A percentile compares a stretch with the other conserved stretches of the same genome.
Evolutionary conservation across 2,329 filamentous ascomycete species (phyloP).

Genomic region (Spiromastix sp.): DNA sequence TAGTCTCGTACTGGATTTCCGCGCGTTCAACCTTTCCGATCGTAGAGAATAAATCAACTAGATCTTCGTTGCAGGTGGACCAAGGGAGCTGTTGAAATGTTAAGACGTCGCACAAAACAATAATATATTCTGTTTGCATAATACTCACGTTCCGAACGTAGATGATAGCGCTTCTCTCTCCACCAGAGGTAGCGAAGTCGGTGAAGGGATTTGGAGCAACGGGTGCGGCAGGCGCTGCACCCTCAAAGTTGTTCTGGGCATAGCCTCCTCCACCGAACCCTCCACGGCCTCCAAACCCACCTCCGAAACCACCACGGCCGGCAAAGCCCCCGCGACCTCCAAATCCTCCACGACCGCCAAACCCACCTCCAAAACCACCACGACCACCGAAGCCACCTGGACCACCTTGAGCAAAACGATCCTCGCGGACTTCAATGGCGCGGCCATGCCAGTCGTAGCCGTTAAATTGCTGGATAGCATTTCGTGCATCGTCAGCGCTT

Average conservation of each 20-base stretch:
- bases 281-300: constrained; percentile 33
- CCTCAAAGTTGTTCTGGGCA: constrained; percentile 33
- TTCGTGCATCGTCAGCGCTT: constrained; percentile 84
- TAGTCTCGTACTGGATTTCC: constrained; percentile 98
- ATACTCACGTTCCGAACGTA: constrained; percentile 90
- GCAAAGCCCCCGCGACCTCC: constrained; percentile 32
- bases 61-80: constrained; percentile 97
- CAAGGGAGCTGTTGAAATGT: constrained; percentile 64
- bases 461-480: constrained; percentile 94
- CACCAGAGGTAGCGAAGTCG: constrained; percentile 78
- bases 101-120: constrained; percentile 16
- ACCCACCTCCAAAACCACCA: constrained; percentile 26
- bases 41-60: constrained; percentile 92
- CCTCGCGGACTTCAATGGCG: constrained; percentile 85
- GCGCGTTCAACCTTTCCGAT: constrained; percentile 97
- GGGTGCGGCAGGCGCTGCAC: constrained; percentile 32
- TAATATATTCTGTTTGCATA: no score
- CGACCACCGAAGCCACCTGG: constrained; percentile 33
- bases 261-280: constrained; percentile 42
- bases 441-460: constrained; percentile 98
- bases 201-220: constrained; percentile 76
- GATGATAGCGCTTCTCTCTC: constrained; percentile 72
- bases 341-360: constrained; percentile 43
- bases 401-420: constrained; percentile 62
- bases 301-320: constrained; percentile 28